A percentile compares a stretch with the other conserved stretches of the same genome.
Conservation (phyloP, 495 filamentous ascomycete species). For the Melanomma pulvis-pyrius region DNA sequence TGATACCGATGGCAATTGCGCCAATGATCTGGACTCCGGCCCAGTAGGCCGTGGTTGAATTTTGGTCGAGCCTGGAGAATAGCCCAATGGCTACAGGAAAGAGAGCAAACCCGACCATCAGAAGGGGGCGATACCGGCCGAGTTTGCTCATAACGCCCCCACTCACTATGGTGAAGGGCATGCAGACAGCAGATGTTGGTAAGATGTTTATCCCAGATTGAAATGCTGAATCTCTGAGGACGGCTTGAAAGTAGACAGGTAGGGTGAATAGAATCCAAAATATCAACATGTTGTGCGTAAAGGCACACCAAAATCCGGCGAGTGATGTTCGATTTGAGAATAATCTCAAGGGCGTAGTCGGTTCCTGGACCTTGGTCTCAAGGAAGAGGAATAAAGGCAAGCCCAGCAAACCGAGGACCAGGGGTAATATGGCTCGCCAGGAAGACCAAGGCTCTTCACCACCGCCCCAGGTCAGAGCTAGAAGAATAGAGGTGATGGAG, state of each 20-base stretch:
- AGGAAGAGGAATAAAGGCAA: neutral
- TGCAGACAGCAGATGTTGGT: constrained; percentile 1
- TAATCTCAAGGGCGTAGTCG: constrained; percentile 42
- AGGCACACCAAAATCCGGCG: constrained; percentile 50
- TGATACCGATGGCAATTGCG: no score
- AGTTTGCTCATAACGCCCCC: constrained; percentile 49
- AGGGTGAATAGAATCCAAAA: no score
- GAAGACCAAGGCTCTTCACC: constrained; percentile 8
- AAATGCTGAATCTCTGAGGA: no score
- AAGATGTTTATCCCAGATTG: no score
- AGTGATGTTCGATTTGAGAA: constrained; percentile 53
- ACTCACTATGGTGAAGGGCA: constrained; percentile 43
- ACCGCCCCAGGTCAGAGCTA: constrained; percentile 19
- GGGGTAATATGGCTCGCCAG: constrained; percentile 2
- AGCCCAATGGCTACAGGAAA: constrained; percentile 52
- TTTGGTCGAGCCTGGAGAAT: constrained; percentile 42
- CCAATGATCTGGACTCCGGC: neutral
- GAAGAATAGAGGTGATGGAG: no score
- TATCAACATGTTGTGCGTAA: constrained; percentile 55
- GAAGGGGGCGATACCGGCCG: constrained; percentile 53
- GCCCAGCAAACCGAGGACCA: constrained; percentile 18
- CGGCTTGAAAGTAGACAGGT: no score
- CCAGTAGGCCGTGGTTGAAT: neutral
- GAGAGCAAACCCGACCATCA: constrained; percentile 54
- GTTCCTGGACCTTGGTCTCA: no score